phyloP scores from a whole-genome alignment of 257 asterid genomes.

The Primulina tabacum region DNA sequence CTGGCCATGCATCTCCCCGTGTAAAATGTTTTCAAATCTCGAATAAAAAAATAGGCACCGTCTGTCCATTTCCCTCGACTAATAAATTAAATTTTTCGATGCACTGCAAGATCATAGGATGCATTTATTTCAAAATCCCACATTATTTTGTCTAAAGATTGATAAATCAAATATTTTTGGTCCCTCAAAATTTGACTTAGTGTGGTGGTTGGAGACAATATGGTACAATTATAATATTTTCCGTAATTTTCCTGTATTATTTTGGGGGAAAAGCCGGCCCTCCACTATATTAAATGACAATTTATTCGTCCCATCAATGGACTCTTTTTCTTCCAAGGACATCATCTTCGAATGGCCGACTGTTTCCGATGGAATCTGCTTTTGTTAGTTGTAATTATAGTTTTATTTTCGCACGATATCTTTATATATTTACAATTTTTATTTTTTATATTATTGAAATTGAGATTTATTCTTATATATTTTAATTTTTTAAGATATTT shows the following conservation, averaged over 20 bases:
- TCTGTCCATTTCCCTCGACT: neutral
- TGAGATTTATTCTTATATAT: too few species aligned
- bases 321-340: neutral
- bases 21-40: neutral
- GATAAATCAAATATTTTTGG: neutral
- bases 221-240: neutral
- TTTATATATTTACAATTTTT: too few species aligned
- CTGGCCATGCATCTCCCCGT: too few species aligned
- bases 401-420: too few species aligned
- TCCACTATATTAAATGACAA: neutral
- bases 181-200: neutral
- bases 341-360: neutral
- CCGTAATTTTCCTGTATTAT: too few species aligned
- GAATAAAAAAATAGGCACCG: neutral
- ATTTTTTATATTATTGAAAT: too few species aligned
- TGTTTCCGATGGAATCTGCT: neutral
- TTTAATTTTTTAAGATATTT: too few species aligned
- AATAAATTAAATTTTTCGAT: neutral
- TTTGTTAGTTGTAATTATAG: neutral
- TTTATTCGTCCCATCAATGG: neutral
- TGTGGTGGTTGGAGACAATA: neutral
- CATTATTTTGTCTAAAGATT: too few species aligned
- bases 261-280: neutral
- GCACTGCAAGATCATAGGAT: neutral
- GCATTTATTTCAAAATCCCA: neutral